Base-by-base conservation (phyloP, 164 flowering plant genomes). In the Chimonanthus praecox region DNA sequence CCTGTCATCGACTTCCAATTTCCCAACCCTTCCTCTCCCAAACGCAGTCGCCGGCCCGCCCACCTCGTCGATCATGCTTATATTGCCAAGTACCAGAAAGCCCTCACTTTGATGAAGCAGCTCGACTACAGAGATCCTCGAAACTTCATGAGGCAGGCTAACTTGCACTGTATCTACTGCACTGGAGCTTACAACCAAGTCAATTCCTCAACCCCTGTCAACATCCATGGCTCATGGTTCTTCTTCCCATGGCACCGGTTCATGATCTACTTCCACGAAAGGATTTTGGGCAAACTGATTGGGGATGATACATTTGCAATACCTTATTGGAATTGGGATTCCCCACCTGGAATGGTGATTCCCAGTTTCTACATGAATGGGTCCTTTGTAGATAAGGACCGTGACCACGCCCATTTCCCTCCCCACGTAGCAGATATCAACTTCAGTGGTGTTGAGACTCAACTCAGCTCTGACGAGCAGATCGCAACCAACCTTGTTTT, bases 31-130 rank as follows among this genome's bases (percentile, higher is more conserved):
- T 64, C 80, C 0, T 21, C 68, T n/a, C 79, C 83, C 0, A 3
- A 85, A 5, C 83, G 90, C 0, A 76, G 85, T n/a, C 80, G 96
- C 15, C 88, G 90, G 0, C 86, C 93, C 0, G 92, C 92, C 2
- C 89, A 91, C 75, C 72, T 75, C 15, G 83, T 75, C 4, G 80
- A 72, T 15, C 49, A 76, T 0, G 84, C 82, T 7, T 89, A 85
- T 78, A 66, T 86, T 0, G 86, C 84, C 58, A 91, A 89, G 72
- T 91, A 75, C 58, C 44, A 74, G 51, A 84, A 73, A 18, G 97
- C 91, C 61, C 7, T 87, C 15, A 45, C 43, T 2, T 69, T 74
- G 48, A 80, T 74, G 82, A 77, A 69, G 49, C 71, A 76, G 15
- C 77, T 74, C 48, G 71, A 73, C 18, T 77, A 74, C 21, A 67